These are phyloP conservation scores for Diddensiella caesifluorescens DNA, from an alignment of 805 yeast species.

Conservation along the genomic window DNA sequence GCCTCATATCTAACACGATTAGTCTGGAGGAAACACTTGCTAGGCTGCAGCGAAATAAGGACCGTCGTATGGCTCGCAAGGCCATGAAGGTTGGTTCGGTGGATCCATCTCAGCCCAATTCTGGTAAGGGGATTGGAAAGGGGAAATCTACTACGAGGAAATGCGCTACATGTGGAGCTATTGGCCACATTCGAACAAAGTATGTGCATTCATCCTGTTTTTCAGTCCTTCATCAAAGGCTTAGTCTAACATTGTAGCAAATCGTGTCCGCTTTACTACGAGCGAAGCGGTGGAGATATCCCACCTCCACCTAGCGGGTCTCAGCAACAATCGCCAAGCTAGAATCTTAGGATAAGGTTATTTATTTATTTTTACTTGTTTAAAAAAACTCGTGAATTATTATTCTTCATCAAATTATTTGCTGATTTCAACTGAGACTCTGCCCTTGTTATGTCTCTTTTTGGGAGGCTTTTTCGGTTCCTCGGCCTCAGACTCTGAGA, in stretches of 20 bases:
- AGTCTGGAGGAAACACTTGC: constrained; percentile 74
- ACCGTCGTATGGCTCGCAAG: constrained; percentile 55
- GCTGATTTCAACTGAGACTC: constrained; percentile 25
- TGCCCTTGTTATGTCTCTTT: constrained; percentile 26
- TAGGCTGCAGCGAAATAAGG: constrained; percentile 70
- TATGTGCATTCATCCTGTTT: constrained; percentile 7
- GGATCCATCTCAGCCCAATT: constrained; percentile 16
- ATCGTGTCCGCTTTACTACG: constrained; percentile 82
- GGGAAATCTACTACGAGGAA: constrained; percentile 70
- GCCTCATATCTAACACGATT: neutral
- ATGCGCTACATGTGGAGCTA: constrained; percentile 92
- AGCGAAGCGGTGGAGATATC: constrained; percentile 29
- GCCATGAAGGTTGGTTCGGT: constrained; percentile 40
- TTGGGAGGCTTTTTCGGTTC: constrained; percentile 8
- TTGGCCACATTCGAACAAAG: constrained; percentile 91
- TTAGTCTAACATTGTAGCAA: constrained; percentile 37
- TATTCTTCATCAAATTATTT: too few relatives aligned
- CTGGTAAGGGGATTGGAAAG: constrained; percentile 66
- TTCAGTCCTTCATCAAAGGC: neutral
- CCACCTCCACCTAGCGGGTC: constrained; percentile 14
- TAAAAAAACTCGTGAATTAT: too few relatives aligned
- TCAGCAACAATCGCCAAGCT: too few relatives aligned
- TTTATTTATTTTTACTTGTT: neutral
- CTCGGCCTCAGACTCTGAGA: constrained; percentile 26
- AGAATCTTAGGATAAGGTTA: too few relatives aligned